Evolutionary conservation across 208 protist species (phyloP).

Genomic region (Acanthamoeba healyi): DNA sequence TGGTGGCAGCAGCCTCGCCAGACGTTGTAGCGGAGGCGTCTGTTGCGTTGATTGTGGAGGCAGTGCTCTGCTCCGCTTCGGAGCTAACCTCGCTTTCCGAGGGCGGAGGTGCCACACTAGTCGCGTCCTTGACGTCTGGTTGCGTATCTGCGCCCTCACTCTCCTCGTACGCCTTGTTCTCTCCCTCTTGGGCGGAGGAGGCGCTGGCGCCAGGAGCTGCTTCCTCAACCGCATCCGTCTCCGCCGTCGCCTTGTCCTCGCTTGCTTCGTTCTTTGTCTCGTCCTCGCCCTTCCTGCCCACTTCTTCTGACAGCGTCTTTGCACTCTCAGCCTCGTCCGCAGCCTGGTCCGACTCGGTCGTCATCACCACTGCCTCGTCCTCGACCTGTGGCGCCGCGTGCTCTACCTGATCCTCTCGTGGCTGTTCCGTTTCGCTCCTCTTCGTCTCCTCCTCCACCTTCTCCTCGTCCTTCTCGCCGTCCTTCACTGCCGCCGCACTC

Average conservation of each 20-base stretch:
- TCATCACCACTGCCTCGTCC: neutral
- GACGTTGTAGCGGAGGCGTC: no score
- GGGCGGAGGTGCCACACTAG: no score
- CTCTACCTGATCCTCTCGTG: neutral
- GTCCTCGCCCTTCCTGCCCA: neutral
- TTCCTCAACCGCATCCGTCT: neutral
- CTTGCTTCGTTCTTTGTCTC: neutral
- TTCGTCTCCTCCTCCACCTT: neutral
- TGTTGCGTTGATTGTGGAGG: no score
- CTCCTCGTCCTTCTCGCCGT: neutral
- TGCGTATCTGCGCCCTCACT: no score
- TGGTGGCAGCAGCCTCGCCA: no score
- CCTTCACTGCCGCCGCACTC: neutral
- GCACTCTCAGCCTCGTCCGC: no score
- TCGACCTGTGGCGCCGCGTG: no score
- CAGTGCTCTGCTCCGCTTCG: no score
- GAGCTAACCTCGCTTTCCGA: no score
- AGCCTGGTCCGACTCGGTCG: neutral
- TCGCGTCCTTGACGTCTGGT: no score
- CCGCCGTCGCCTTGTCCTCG: neutral
- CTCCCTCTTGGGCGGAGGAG: neutral
- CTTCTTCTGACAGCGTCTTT: neutral
- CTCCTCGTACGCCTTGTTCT: no score
- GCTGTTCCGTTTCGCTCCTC: neutral
- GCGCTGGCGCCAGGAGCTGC: no score